Evolutionary conservation across 2,329 filamentous ascomycete species (phyloP).

Genomic region (Colletotrichum aenigma): DNA sequence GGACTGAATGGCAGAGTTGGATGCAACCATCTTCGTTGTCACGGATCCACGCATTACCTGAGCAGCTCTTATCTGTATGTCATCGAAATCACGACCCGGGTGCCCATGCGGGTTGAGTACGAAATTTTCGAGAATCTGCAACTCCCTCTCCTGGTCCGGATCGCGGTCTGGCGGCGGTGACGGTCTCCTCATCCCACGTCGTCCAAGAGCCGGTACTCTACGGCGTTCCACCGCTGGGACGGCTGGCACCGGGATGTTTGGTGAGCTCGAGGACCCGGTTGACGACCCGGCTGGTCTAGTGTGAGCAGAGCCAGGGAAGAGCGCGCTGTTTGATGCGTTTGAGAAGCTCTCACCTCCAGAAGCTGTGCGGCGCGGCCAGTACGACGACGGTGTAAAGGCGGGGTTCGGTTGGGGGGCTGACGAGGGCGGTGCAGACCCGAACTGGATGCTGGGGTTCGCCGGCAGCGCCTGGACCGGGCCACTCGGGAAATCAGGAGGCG

Average conservation of each 20-base stretch:
- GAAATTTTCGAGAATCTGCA: conserved; percentile 18
- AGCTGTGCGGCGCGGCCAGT: background rate
- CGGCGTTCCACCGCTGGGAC: background rate
- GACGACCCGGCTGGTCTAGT: background rate
- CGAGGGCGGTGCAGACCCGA: conserved; percentile 16
- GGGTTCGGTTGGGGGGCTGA: background rate
- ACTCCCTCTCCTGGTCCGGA: background rate
- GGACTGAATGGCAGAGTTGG: conserved; percentile 48
- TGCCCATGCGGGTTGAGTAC: background rate
- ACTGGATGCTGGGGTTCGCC: conserved; percentile 10
- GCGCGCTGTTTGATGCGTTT: background rate
- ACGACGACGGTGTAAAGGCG: background rate
- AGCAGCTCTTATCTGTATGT: conserved; percentile 40
- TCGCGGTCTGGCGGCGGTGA: conserved; percentile 6
- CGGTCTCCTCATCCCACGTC: conserved; percentile 2
- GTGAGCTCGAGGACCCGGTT: background rate
- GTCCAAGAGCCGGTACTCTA: background rate
- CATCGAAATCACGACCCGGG: conserved; percentile 25
- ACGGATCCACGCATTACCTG: conserved; percentile 52
- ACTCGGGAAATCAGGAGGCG: background rate
- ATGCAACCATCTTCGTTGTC: conserved; percentile 51
- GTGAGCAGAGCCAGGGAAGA: background rate
- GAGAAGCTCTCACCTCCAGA: background rate
- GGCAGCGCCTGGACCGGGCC: background rate
- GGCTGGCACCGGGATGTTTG: background rate